Evolutionary conservation across 495 filamentous ascomycete genomes (phyloP).

Genomic region (Tricharina praecox): DNA sequence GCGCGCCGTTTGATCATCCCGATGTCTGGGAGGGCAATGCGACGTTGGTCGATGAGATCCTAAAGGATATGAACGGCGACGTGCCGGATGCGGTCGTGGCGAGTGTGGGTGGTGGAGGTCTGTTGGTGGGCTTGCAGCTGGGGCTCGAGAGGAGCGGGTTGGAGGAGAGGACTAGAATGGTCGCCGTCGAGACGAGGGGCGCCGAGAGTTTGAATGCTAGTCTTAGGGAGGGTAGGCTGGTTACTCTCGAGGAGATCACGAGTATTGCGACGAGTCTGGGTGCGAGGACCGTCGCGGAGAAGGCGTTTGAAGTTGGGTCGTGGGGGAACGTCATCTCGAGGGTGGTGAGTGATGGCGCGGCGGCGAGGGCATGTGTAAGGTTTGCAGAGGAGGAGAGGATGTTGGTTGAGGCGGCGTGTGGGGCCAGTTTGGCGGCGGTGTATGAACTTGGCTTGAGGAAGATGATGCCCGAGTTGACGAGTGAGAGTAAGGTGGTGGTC

Average conservation of each 20-base stretch:
- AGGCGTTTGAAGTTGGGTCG: constrained; percentile 46
- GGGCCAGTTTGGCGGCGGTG: constrained; percentile 52
- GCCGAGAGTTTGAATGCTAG: constrained; percentile 52
- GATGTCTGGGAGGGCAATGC: constrained; percentile 69
- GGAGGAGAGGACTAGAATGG: constrained; percentile 30
- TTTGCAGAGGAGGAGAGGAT: constrained; percentile 70
- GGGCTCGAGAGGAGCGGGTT: constrained; percentile 42
- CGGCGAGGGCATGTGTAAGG: constrained; percentile 53
- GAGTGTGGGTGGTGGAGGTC: constrained; percentile 74
- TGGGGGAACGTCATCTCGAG: constrained; percentile 38
- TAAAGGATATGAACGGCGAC: constrained; percentile 26
- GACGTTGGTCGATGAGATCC: constrained; percentile 59
- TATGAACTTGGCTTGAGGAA: constrained; percentile 49
- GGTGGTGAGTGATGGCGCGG: constrained; percentile 64
- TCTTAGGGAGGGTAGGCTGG: constrained; percentile 41
- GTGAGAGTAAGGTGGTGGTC: constrained; percentile 57
- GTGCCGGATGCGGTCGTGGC: constrained; percentile 53
- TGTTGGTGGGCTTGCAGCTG: constrained; percentile 62
- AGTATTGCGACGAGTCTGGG: constrained; percentile 68
- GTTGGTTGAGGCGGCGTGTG: constrained; percentile 69
- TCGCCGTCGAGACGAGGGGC: constrained; percentile 71
- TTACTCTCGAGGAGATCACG: constrained; percentile 59
- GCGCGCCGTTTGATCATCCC: constrained; percentile 77
- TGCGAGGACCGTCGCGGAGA: constrained; percentile 51
- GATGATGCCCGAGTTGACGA: constrained; percentile 40